Evolutionary conservation across 2,329 filamentous ascomycete species (phyloP).

Genomic region (Aspergillus pseudotamarii): DNA sequence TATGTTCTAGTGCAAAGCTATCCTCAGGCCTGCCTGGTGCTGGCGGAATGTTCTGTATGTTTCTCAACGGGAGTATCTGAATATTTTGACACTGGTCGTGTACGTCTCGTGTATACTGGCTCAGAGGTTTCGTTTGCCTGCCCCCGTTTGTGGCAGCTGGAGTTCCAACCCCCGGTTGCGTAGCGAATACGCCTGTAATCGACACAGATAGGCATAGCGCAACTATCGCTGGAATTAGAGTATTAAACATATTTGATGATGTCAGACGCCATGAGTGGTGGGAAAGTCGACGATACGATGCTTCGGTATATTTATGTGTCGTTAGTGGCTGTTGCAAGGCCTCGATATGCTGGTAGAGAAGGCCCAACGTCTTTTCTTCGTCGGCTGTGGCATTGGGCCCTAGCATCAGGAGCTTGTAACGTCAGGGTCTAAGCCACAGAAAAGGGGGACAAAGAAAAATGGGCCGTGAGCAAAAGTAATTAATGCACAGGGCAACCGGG

Average conservation of each 20-base stretch:
- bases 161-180: neutral
- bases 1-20: too few relatives aligned
- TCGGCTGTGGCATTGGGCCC: neutral
- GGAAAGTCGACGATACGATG: neutral
- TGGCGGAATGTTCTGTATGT: too few relatives aligned
- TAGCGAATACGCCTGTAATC: neutral
- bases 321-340: neutral
- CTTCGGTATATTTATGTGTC: neutral
- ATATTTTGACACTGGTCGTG: neutral
- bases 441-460: too few relatives aligned
- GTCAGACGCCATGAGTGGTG: neutral
- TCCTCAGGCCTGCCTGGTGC: too few relatives aligned
- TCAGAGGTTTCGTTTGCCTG: neutral
- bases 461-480: too few relatives aligned
- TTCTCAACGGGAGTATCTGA: too few relatives aligned
- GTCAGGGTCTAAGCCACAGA: neutral
- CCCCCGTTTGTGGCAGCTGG: neutral
- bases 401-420: neutral
- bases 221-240: neutral
- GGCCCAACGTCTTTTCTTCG: neutral
- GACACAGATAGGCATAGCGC: neutral
- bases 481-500: too few relatives aligned
- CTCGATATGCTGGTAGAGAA: neutral
- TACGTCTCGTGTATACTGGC: neutral
- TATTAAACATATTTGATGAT: neutral